These are phyloP conservation scores for Rhizoclosmatium globosum DNA, from an alignment of 192 early-diverging fungal genomes.

Conservation along the genomic window DNA sequence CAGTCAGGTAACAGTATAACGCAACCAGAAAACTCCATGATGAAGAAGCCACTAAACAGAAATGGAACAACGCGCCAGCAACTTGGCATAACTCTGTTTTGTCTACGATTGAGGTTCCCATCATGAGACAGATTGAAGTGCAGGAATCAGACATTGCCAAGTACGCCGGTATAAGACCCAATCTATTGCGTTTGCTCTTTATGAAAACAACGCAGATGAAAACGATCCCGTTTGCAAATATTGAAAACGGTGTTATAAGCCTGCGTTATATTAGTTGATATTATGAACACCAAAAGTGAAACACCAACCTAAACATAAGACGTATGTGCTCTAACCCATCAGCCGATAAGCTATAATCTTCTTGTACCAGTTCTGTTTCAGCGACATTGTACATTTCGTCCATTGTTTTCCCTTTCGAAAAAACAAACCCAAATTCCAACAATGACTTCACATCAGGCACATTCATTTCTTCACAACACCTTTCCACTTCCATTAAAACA, in stretches of 20 bases:
- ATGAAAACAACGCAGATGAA: background rate
- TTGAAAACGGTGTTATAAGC: background rate
- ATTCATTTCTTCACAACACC: background rate
- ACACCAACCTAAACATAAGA: background rate
- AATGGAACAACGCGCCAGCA: background rate
- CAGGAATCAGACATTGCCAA: background rate
- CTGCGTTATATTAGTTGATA: background rate
- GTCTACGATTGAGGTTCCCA: background rate
- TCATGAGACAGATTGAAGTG: background rate
- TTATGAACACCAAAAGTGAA: no score
- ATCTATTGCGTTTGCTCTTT: background rate
- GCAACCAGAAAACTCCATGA: slow-evolving; percentile 6
- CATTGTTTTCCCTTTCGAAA: no score
- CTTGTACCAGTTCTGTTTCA: no score
- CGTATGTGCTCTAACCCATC: background rate
- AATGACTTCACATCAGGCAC: background rate
- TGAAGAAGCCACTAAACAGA: background rate
- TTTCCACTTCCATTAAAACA: no score
- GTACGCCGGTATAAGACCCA: background rate
- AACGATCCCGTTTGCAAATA: background rate
- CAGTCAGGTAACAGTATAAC: background rate
- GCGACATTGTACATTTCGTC: no score
- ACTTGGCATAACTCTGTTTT: no score
- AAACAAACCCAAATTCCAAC: background rate
- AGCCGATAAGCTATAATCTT: background rate